Evolutionary conservation across 108 stramenopile species (phyloP), one percentile per base, ranked within the genome.

Genomic region (Skeletonema potamos): DNA sequence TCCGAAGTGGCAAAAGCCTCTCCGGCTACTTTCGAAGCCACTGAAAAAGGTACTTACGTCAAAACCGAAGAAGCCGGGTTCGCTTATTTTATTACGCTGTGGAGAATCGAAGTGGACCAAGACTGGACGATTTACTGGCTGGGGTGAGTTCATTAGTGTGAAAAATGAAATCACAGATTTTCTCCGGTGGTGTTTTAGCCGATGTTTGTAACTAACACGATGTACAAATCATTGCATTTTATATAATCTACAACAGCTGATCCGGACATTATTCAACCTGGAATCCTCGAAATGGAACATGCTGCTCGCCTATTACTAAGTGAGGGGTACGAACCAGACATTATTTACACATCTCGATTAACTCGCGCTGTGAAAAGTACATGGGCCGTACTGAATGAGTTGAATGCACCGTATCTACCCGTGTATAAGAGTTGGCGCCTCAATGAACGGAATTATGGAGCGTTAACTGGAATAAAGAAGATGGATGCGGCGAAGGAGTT

Each of bases 361-460:
- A 88, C 89, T 60, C 85, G 93, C 33, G 83, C 90, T 0, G 90
- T 95, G 51, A 84, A 85, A 44, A 79, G 85, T 3, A 77, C 83
- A 17, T 90, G 89, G 87, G 74, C 77, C 27, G 57, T 92, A 0
- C 64, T 91, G 27, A 74, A 81, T 26, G 85, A 73, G 33, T 46
- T 92, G 55, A 62, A 71, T 43, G 57, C 76, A 44, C 80, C 86
- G 29, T 86, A 88, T 77, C 74, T 85, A 2, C 88, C 89, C 12
- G 82, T 89, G 1, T 80, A 77, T 57, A 87, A 88, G 56, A 73
- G 81, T 46, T 95, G 87, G 87, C 85, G 90, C 27, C 70, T 95
- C 51, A 95, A 95, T 75, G 89, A 95, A 54, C 72, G 93, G 27
- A 79, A 76, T 72, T 95, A 92, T 64, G 93, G 93, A 41, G 90